phyloP scores from a whole-genome alignment of 768 basidiomycete genomes.

The Leccinum variicolor region DNA sequence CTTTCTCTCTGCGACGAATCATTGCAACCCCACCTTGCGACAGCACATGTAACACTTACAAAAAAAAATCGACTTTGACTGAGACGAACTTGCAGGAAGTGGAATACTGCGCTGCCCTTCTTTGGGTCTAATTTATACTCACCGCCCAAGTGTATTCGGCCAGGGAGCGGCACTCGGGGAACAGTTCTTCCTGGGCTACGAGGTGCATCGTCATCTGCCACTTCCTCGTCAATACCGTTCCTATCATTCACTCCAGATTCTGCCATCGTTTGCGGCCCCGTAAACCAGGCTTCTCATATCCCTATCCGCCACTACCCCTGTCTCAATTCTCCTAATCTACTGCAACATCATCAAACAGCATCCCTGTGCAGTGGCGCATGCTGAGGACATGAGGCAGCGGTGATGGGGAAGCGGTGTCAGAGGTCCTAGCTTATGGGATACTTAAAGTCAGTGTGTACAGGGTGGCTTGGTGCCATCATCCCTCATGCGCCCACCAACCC shows the following conservation, averaged over 20 bases:
- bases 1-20: too few relatives aligned
- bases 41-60: too few relatives aligned
- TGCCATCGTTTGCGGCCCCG: conserved; percentile 53
- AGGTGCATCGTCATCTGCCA: conserved; percentile 40
- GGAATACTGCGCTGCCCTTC: too few relatives aligned
- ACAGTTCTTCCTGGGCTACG: conserved; percentile 60
- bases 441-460: too few relatives aligned
- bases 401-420: neutral
- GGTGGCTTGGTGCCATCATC: too few relatives aligned
- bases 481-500: conserved; percentile 35
- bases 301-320: conserved; percentile 47
- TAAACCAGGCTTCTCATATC: conserved; percentile 86
- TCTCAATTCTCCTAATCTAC: conserved; percentile 21
- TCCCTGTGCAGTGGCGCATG: conserved; percentile 29
- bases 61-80: too few relatives aligned
- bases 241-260: conserved; percentile 41
- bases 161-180: conserved; percentile 70
- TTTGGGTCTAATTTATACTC: conserved; percentile 53
- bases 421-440: neutral
- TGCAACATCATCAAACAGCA: conserved; percentile 22
- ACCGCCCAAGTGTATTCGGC: conserved; percentile 72
- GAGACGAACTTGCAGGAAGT: too few relatives aligned
- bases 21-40: too few relatives aligned
- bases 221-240: conserved; percentile 2
- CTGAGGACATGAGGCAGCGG: neutral